These are phyloP conservation scores for Acephala macrosclerotiorum DNA, from an alignment of 2,329 filamentous ascomycete genomes.

Conservation along the genomic window DNA sequence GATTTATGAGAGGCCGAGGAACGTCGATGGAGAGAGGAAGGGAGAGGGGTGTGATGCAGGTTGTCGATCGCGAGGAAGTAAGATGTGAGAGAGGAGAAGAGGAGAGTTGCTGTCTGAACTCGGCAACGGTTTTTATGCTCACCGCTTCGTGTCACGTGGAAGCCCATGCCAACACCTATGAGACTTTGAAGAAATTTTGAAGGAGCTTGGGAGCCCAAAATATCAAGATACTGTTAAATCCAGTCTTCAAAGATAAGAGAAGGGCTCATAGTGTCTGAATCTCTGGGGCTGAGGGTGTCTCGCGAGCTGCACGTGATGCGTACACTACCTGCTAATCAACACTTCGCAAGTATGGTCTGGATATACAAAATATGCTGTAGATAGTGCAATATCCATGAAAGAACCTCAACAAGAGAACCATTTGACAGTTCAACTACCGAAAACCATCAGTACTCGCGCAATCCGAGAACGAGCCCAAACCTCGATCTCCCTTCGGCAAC, in stretches of 20 bases:
- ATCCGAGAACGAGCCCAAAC: not conserved
- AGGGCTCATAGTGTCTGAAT: too few species aligned
- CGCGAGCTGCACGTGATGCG: too few species aligned
- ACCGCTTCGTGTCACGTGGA: not conserved
- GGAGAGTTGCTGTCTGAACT: not conserved
- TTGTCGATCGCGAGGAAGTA: conserved; percentile 9
- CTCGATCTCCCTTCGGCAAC: not conserved
- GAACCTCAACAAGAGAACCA: not conserved
- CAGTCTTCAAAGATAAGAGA: too few species aligned
- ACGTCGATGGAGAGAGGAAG: not conserved
- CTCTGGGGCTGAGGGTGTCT: too few species aligned
- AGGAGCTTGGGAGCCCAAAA: not conserved
- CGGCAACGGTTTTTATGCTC: not conserved
- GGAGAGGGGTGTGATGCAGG: not conserved
- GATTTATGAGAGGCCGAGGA: not conserved
- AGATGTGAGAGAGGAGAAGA: not conserved
- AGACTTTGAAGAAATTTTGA: too few species aligned
- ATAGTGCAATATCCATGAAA: not conserved
- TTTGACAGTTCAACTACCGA: not conserved
- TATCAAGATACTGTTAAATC: not conserved
- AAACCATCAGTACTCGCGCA: not conserved
- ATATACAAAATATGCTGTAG: too few species aligned
- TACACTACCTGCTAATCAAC: too few species aligned
- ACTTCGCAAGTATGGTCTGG: too few species aligned
- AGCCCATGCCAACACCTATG: too few species aligned